Conservation (phyloP, 805 yeast species). For the Zygoascus ofunaensis region DNA sequence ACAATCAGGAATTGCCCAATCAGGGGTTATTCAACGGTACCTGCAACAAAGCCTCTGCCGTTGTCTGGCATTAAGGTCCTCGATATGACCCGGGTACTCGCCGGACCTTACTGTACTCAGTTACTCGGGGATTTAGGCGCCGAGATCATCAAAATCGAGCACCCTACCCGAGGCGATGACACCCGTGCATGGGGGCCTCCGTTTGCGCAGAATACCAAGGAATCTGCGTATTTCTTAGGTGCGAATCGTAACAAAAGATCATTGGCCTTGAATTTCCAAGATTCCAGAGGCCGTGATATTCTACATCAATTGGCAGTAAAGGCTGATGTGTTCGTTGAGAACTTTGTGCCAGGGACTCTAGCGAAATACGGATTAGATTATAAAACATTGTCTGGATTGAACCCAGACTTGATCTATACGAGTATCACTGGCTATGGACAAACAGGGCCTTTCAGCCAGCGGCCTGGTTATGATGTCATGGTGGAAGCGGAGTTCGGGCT, state of each 20-base stretch:
- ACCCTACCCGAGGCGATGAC: slow-evolving; percentile 35
- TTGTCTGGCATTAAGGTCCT: slow-evolving; percentile 29
- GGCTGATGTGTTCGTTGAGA: slow-evolving; percentile 34
- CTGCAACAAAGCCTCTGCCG: slow-evolving; percentile 20
- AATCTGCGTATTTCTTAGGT: slow-evolving; percentile 32
- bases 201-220: slow-evolving; percentile 26
- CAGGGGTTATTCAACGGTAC: background rate
- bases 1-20: too few species aligned
- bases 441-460: slow-evolving; percentile 31
- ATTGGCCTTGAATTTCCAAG: slow-evolving; percentile 31
- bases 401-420: slow-evolving; percentile 29
- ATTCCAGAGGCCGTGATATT: slow-evolving; percentile 27
- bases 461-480: slow-evolving; percentile 39
- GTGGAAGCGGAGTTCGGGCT: slow-evolving; percentile 38
- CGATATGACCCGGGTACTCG: slow-evolving; percentile 35
- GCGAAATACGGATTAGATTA: slow-evolving; percentile 31
- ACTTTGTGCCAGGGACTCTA: slow-evolving; percentile 33
- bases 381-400: slow-evolving; percentile 19
- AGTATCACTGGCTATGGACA: slow-evolving; percentile 37
- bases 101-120: slow-evolving; percentile 36
- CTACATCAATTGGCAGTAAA: slow-evolving; percentile 22
- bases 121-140: slow-evolving; percentile 37
- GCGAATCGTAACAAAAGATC: slow-evolving; percentile 33
- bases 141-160: slow-evolving; percentile 34
- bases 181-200: slow-evolving; percentile 40